Conservation (phyloP, 768 basidiomycete genomes). For the Lentinula edodes region DNA sequence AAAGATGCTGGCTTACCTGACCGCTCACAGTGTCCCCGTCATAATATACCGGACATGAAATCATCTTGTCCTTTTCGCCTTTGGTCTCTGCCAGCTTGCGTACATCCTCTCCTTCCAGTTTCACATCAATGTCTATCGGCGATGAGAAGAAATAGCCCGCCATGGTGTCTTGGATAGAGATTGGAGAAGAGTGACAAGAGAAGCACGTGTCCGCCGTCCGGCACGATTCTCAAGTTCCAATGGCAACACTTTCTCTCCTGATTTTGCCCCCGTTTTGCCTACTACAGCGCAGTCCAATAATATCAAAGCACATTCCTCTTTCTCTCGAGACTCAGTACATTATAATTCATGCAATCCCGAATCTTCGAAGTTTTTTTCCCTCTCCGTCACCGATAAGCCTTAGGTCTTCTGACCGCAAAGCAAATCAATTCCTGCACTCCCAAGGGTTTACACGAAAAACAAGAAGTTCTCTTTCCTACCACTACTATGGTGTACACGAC, state of each 20-base stretch:
- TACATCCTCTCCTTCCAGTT: constrained; percentile 80
- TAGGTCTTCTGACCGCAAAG: background rate
- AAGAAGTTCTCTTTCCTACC: background rate
- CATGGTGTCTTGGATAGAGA: constrained; percentile 33
- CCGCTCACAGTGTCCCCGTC: constrained; percentile 92
- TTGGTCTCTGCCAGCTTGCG: constrained; percentile 90
- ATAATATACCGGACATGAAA: constrained; percentile 88
- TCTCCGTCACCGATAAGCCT: background rate
- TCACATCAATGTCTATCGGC: constrained; percentile 88
- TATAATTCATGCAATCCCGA: too few relatives aligned
- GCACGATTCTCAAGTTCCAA: too few relatives aligned
- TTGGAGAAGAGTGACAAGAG: background rate
- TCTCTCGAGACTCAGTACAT: too few relatives aligned
- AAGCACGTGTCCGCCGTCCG: background rate
- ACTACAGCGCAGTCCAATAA: too few relatives aligned
- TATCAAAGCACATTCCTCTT: too few relatives aligned
- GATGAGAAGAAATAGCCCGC: constrained; percentile 90
- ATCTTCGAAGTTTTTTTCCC: background rate
- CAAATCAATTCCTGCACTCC: background rate
- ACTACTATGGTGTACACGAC: constrained; percentile 29
- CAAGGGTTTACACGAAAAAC: background rate
- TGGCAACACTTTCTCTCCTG: too few relatives aligned
- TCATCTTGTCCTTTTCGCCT: constrained; percentile 78
- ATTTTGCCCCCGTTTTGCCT: too few relatives aligned
- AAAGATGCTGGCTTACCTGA: constrained; percentile 45